Evolutionary conservation across 2,329 filamentous ascomycete genomes (phyloP).

Genomic region (Zymoseptoria crescenta): DNA sequence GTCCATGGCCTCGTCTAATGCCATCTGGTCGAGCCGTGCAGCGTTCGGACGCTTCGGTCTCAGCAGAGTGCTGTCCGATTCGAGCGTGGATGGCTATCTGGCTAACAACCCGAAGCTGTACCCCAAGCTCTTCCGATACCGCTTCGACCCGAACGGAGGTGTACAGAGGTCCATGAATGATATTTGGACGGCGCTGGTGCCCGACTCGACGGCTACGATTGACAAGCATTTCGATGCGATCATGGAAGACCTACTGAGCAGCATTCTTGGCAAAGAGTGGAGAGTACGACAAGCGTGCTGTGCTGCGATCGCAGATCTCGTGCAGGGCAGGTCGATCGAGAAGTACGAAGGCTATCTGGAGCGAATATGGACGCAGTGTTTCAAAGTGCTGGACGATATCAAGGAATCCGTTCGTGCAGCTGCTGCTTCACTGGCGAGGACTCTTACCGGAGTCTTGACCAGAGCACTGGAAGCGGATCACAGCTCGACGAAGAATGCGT

Average conservation of each 20-base stretch:
- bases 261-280: conserved; percentile 87
- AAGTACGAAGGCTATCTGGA: conserved; percentile 76
- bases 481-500: conserved; percentile 56
- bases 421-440: conserved; percentile 73
- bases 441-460: conserved; percentile 75
- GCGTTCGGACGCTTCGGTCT: conserved; percentile 92
- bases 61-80: conserved; percentile 84
- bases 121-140: conserved; percentile 86
- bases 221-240: conserved; percentile 81
- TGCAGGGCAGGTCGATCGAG: conserved; percentile 63
- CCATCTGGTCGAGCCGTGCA: conserved; percentile 93
- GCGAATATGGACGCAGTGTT: conserved; percentile 74
- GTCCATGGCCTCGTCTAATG: conserved; percentile 90
- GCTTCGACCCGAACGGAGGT: conserved; percentile 89
- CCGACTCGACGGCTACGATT: conserved; percentile 69
- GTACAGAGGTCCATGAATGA: conserved; percentile 94
- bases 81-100: conserved; percentile 58
- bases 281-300: conserved; percentile 87
- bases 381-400: conserved; percentile 93
- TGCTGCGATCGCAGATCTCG: conserved; percentile 76
- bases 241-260: conserved; percentile 76
- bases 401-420: conserved; percentile 80
- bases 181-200: conserved; percentile 94
- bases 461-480: conserved; percentile 76
- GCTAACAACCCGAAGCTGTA: conserved; percentile 86